Percentiles rank a stretch among this genome's conserved stretches.
Evolutionary conservation across 2,329 filamentous ascomycete species (phyloP).

Genomic region (Aspergillus ustus): DNA sequence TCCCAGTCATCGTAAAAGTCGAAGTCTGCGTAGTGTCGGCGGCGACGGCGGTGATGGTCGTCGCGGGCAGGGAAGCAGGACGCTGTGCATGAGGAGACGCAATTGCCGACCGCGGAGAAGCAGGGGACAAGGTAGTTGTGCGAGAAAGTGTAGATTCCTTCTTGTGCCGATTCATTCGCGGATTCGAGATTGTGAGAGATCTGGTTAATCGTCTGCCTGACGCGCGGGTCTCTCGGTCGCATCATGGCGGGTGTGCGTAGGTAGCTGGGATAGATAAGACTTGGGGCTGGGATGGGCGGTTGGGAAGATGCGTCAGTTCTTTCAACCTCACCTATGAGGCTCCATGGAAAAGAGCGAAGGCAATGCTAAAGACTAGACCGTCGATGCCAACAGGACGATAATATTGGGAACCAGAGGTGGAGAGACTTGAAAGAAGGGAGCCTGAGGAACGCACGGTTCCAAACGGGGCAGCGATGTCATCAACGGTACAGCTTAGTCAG

Average conservation of each 20-base stretch:
- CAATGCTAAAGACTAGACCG: neutral
- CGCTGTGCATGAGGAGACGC: constrained; percentile 71
- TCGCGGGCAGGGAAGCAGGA: constrained; percentile 71
- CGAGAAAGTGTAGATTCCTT: constrained; percentile 85
- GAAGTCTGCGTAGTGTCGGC: constrained; percentile 76
- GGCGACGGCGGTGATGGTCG: constrained; percentile 72
- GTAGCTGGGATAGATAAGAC: constrained; percentile 38
- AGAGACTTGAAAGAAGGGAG: constrained; percentile 12
- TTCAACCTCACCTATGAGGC: constrained; percentile 19
- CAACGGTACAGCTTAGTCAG: constrained; percentile 30
- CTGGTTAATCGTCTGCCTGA: constrained; percentile 92
- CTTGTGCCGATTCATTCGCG: constrained; percentile 89
- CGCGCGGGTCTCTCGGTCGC: constrained; percentile 74
- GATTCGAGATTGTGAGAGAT: constrained; percentile 88
- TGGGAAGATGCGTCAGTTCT: neutral
- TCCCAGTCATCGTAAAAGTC: constrained; percentile 99
- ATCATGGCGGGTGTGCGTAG: constrained; percentile 53
- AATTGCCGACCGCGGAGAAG: constrained; percentile 67
- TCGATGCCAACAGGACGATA: neutral
- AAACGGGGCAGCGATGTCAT: constrained; percentile 33
- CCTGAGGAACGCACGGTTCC: constrained; percentile 22
- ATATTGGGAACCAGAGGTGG: constrained; percentile 10
- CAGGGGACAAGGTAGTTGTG: constrained; percentile 86
- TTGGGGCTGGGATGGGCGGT: neutral
- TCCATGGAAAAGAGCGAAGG: constrained; percentile 19